Evolutionary conservation across 1,139 yeast species (phyloP), one percentile per base, ranked within the genome.

Genomic region (Hyphopichia fennica): DNA sequence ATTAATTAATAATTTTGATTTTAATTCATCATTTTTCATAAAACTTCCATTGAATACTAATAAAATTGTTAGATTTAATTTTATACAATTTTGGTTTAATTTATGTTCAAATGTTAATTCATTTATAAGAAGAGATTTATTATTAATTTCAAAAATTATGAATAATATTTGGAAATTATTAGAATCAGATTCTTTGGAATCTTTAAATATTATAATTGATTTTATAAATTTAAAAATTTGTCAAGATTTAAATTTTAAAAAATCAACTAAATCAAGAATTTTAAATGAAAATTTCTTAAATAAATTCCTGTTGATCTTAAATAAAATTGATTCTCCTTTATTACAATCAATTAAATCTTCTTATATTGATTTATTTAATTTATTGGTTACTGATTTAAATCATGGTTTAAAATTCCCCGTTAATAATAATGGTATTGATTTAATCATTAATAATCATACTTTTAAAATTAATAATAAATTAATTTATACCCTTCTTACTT

Each of bases 251-350:
- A 69, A 78, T 14, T 85, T 83, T 55, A 79, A 81, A 49, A 84
- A 82, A 53, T 69, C 84, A 44, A 78, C 90, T 1, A 91, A 90
- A 58, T 78, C 89, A 51, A 81, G 81, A 49, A 76, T 90, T 16
- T 77, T 91, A 54, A 89, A 87, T 53, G 98, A 91, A 54, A 80
- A 87, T 71, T 79, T 85, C 25, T 60, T 90, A 50, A 73, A 75
- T 30, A 81, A 81, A 44, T 53, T 87, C 30, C 78, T 80, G 31
- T 72, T 76, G 4, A 58, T 87, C 1, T 82, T 81, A 45, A 58
- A 69, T 22, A 64, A 75, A 27, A 42, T 66, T 2, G 69, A 67
- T 35, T 57, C 65, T 22, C 16, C 28, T 10, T 14, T 19, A 16
- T 37, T n/a, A n/a, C n/a, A n/a, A n/a, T n/a, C n/a, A n/a, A n/a